These are phyloP conservation scores for Pichia sp. DNA, from an alignment of 1,139 yeast species.

Conservation along the genomic window DNA sequence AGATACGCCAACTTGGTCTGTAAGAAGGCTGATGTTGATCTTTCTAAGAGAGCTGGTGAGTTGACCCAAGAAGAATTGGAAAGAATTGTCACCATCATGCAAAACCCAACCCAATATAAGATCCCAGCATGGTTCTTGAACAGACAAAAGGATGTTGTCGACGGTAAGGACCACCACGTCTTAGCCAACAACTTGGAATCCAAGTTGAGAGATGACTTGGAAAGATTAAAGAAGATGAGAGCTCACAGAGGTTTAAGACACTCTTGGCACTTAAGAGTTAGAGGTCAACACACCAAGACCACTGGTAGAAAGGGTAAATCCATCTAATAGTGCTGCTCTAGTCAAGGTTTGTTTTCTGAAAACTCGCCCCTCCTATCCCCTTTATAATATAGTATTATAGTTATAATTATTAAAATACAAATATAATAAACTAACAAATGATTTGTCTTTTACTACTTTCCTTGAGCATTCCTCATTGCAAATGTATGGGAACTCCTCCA, in stretches of 20 bases:
- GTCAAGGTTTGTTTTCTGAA: slow-evolving; percentile 2
- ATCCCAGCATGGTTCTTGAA: slow-evolving; percentile 99
- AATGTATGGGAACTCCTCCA: no score
- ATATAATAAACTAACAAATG: slow-evolving; percentile 1
- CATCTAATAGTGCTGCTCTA: slow-evolving; percentile 23
- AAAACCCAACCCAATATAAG: slow-evolving; percentile 99
- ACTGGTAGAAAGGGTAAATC: slow-evolving; percentile 89
- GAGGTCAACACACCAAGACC: slow-evolving; percentile 99
- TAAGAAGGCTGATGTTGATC: slow-evolving; percentile 99
- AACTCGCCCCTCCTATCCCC: background rate
- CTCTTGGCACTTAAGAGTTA: slow-evolving; percentile 96
- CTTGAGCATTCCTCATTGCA: no score
- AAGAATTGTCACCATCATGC: slow-evolving; percentile 99
- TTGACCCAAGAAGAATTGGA: slow-evolving; percentile 99
- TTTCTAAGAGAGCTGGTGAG: slow-evolving; percentile 99
- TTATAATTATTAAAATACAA: slow-evolving; percentile 5
- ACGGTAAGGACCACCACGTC: slow-evolving; percentile 99
- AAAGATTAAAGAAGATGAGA: slow-evolving; percentile 99
- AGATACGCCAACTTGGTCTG: slow-evolving; percentile 99
- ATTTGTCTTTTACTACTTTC: background rate
- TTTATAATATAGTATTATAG: slow-evolving; percentile 6
- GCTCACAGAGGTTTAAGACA: slow-evolving; percentile 99
- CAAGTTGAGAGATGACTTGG: slow-evolving; percentile 99
- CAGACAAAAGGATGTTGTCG: slow-evolving; percentile 98
- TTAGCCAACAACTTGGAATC: slow-evolving; percentile 99